Evolutionary conservation across 108 stramenopile genomes (phyloP).

Genomic region (Schizochytrium sp.): DNA sequence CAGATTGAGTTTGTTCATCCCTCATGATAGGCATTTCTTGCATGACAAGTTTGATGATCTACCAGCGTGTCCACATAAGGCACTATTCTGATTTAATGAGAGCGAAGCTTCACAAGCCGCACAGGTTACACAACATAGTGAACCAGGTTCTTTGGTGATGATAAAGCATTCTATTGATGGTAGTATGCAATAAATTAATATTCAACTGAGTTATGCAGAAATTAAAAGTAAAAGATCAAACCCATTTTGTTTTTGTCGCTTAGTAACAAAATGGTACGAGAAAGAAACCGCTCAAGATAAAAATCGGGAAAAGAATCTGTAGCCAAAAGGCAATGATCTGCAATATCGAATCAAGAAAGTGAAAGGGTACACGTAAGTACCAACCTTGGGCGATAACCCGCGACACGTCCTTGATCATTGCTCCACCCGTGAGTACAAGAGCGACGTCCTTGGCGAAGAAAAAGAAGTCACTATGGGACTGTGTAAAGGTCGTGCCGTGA

Average conservation of each 20-base stretch:
- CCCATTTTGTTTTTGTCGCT: not conserved
- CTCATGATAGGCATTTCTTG: too few species aligned
- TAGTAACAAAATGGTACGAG: slow-evolving; percentile 60
- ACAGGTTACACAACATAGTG: too few species aligned
- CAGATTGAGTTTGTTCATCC: too few species aligned
- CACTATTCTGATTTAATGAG: too few species aligned
- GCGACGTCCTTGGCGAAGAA: slow-evolving; percentile 42
- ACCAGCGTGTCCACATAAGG: too few species aligned
- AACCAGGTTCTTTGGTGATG: too few species aligned
- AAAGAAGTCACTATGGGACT: not conserved
- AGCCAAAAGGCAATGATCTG: slow-evolving; percentile 22
- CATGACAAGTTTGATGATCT: too few species aligned
- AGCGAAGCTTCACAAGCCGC: too few species aligned
- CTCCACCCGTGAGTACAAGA: not conserved
- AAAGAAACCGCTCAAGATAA: slow-evolving; percentile 13
- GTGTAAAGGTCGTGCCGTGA: not conserved
- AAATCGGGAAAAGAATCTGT: slow-evolving; percentile 54
- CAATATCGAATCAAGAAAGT: slow-evolving; percentile 7
- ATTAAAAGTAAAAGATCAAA: too few species aligned
- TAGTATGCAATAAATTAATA: too few species aligned
- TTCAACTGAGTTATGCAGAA: too few species aligned
- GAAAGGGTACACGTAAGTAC: slow-evolving; percentile 1
- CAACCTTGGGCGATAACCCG: not conserved
- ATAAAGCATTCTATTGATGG: too few species aligned
- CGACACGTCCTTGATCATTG: not conserved